phyloP scores from a whole-genome alignment of 2,329 filamentous ascomycete genomes.

The Zymoseptoria passerinii region DNA sequence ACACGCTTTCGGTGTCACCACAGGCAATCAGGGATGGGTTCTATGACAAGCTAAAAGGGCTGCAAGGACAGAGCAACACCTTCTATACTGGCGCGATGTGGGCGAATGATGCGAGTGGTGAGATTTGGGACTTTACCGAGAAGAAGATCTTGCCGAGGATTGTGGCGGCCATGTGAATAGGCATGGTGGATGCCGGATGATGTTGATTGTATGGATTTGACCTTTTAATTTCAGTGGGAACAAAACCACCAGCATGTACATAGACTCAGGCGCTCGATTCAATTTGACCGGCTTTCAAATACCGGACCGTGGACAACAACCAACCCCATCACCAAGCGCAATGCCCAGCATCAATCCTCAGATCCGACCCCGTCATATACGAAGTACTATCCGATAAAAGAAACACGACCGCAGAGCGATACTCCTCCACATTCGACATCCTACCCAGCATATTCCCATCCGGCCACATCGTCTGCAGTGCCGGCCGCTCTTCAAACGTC shows the following conservation, averaged over 20 bases:
- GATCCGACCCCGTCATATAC: slow-evolving; percentile 6
- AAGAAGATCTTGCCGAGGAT: slow-evolving; percentile 6
- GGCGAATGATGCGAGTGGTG: slow-evolving; percentile 25
- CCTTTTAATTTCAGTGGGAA: no score
- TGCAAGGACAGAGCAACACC: slow-evolving; percentile 23
- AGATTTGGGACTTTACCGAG: slow-evolving; percentile 28
- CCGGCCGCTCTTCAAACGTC: slow-evolving; percentile 68
- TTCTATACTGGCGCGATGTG: slow-evolving; percentile 26
- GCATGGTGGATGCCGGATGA: no score
- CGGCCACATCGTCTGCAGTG: slow-evolving; percentile 60
- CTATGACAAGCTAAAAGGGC: slow-evolving; percentile 20
- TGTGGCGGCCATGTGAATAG: background rate
- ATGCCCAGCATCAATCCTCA: slow-evolving; percentile 2
- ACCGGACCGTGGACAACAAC: no score
- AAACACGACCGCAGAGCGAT: slow-evolving; percentile 2
- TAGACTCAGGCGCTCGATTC: no score
- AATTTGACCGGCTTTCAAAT: no score
- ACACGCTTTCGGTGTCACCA: slow-evolving; percentile 17
- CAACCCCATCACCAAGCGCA: background rate
- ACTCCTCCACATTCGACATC: slow-evolving; percentile 15
- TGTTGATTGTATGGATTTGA: no score
- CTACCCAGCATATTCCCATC: slow-evolving; percentile 72
- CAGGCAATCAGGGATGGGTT: slow-evolving; percentile 22
- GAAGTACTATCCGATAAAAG: slow-evolving; percentile 2
- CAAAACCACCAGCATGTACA: no score